These are phyloP conservation scores for Colletotrichum godetiae DNA, from an alignment of 2,329 filamentous ascomycete species.

Conservation along the genomic window DNA sequence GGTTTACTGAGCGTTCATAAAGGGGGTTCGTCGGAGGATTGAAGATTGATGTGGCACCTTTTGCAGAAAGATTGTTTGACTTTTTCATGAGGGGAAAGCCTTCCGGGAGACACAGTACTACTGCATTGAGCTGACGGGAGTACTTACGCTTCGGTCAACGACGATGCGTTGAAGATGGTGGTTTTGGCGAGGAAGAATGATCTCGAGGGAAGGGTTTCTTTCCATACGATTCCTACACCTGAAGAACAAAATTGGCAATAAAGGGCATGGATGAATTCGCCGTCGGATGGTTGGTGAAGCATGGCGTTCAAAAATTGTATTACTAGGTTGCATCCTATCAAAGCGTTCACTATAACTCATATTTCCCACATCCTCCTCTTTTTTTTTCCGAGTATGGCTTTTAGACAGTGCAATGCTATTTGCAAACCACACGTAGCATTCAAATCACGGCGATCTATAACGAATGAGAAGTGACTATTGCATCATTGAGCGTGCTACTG, in stretches of 20 bases:
- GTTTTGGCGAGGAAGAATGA: neutral
- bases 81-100: too few relatives aligned
- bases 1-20: conserved; percentile 53
- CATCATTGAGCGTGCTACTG: conserved; percentile 11
- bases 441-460: too few relatives aligned
- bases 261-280: neutral
- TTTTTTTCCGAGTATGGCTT: neutral
- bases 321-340: too few relatives aligned
- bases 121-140: neutral
- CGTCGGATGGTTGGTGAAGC: neutral
- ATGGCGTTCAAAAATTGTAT: conserved; percentile 18
- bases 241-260: neutral
- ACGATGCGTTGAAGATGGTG: neutral
- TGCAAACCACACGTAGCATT: too few relatives aligned
- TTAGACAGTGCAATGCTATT: too few relatives aligned
- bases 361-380: neutral
- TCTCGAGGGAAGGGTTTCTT: neutral
- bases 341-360: neutral
- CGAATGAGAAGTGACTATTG: neutral
- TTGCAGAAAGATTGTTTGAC: too few relatives aligned
- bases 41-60: too few relatives aligned
- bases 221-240: neutral
- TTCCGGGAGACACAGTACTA: too few relatives aligned
- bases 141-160: neutral
- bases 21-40: neutral